Percentiles rank a stretch among this genome's conserved stretches.
phyloP scores from a whole-genome alignment of 257 asterid species.

The Paulownia fortunei region DNA sequence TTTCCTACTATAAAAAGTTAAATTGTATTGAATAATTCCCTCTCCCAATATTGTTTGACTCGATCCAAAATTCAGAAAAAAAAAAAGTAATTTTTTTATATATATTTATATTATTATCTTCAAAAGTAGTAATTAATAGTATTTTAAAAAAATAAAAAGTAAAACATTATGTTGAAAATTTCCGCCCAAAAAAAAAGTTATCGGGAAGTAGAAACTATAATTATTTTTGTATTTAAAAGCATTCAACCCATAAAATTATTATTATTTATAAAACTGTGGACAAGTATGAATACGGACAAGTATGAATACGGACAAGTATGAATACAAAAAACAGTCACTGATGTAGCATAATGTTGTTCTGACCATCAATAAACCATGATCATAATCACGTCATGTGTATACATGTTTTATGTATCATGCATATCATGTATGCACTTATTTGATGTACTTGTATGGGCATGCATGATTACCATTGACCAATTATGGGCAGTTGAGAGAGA shows the following conservation, averaged over 20 bases:
- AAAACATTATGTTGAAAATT: too few relatives aligned
- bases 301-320: slow-evolving; percentile 13
- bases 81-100: too few relatives aligned
- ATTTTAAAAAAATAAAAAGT: too few relatives aligned
- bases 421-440: neutral
- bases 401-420: neutral
- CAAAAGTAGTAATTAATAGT: too few relatives aligned
- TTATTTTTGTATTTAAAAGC: neutral
- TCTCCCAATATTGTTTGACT: too few relatives aligned
- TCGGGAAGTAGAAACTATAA: neutral
- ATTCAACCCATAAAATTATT: neutral
- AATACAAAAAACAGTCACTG: slow-evolving; percentile 5
- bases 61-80: too few relatives aligned
- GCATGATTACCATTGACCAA: neutral
- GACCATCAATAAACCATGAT: too few relatives aligned
- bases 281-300: too few relatives aligned
- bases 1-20: too few relatives aligned
- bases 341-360: slow-evolving; percentile 14
- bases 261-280: too few relatives aligned
- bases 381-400: neutral
- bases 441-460: neutral
- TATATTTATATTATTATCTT: too few relatives aligned
- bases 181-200: neutral
- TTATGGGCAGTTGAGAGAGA: neutral
- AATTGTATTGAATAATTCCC: too few relatives aligned